Conservation (phyloP, 345 rosid genomes). For the Sisymbrium altissimum region DNA sequence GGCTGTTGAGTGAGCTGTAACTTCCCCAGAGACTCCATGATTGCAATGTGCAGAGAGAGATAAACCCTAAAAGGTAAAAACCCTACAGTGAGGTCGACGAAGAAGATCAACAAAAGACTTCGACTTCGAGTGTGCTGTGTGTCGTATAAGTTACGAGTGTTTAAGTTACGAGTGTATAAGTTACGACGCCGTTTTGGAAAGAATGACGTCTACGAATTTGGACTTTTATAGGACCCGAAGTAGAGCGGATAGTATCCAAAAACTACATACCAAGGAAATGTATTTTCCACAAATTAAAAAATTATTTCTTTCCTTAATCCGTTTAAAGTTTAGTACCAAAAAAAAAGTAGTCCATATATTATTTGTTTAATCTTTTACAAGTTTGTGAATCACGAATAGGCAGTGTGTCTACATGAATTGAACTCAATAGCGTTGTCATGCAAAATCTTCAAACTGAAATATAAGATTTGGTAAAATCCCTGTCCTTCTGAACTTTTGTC, state of each 20-base stretch:
- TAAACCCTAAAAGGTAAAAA: conserved; percentile 8
- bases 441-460: not conserved
- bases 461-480: not conserved
- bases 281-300: not conserved
- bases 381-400: too few species aligned
- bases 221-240: not conserved
- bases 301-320: not conserved
- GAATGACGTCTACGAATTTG: not conserved
- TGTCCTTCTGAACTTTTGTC: not conserved
- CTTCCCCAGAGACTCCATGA: conserved; percentile 60
- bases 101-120: conserved; percentile 12
- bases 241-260: not conserved
- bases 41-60: conserved; percentile 3
- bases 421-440: not conserved
- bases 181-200: conserved; percentile 10
- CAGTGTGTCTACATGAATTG: too few species aligned
- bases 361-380: too few species aligned
- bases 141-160: too few species aligned
- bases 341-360: too few species aligned
- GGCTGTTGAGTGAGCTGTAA: conserved; percentile 42
- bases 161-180: too few species aligned
- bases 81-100: too few species aligned
- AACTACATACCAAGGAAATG: not conserved
- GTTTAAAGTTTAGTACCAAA: too few species aligned
- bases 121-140: not conserved